Base-by-base conservation (phyloP, 1,284 basidiomycete species). In the Phenoliferia sp. region DNA sequence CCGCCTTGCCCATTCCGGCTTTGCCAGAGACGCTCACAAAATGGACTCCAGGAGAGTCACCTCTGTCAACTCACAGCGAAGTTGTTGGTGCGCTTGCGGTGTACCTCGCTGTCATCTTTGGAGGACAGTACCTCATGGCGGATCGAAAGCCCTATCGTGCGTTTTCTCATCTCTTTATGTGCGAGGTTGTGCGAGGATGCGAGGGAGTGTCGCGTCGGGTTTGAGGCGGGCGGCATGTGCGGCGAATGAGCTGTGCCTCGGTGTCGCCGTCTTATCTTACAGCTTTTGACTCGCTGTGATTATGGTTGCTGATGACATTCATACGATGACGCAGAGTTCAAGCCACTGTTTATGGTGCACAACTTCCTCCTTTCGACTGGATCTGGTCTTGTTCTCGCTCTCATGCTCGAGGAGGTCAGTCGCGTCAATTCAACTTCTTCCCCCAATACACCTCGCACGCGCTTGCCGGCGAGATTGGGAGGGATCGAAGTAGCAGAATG, bases 61-160 rank as follows among this genome's bases (percentile, higher is more conserved):
- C 92, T 9, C 78, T 96, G 65, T 93, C 90, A 63, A 95, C 91
- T 15, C 81, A 85, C 65, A 84, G 86, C 71, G 83, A 85, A 72
- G 94, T 96, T 68, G 80, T 86, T 59, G 81, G 85, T 26, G 83
- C 88, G 28, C 84, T 98, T 70, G 84, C 81, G 36, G 85, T 85
- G 66, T 99, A 99, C 84, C 86, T 99, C 73, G 87, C 86, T 78
- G 82, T 90, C 82, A 89, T 99, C 80, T 98, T 98, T 77, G 87
- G 90, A 70, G 85, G 90, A 56, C 88, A 88, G 76, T 87, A 87
- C 75, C 80, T 91, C 76, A 97, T 97, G 94, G 90, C 86, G 63
- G 76, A 74, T 64, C 64, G 73, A 22, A 75, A 76, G 65, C 69
- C 77, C 22, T 73, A 74, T 67, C 70, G 73, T 77, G 63, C 61